These are phyloP conservation scores for Typha latifolia DNA, from an alignment of 176 grass and related monocot species.

Conservation along the genomic window DNA sequence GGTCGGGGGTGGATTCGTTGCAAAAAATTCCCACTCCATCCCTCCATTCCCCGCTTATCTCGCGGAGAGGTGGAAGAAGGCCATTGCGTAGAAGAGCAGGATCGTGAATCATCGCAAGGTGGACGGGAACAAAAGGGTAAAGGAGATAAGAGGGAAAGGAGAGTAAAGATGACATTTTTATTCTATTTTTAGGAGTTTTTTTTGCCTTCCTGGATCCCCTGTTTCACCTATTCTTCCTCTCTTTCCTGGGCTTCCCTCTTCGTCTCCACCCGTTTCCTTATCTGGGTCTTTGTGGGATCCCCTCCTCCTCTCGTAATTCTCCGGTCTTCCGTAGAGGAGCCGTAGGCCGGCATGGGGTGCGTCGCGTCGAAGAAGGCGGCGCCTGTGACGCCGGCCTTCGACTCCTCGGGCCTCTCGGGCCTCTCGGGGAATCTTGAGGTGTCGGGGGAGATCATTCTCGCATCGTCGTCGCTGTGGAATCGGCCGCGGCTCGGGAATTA, in stretches of 20 bases:
- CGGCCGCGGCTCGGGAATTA: conserved; percentile 20
- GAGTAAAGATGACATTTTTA: no score
- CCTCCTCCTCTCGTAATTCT: no score
- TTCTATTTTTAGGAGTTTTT: no score
- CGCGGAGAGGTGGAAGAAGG: no score
- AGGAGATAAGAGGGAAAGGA: no score
- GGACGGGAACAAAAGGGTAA: no score
- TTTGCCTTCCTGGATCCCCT: no score
- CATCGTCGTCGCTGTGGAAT: conserved; percentile 26
- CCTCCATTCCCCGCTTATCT: no score
- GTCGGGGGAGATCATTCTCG: conserved; percentile 26
- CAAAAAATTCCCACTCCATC: no score
- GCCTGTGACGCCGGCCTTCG: conserved; percentile 39
- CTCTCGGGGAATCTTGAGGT: conserved; percentile 11
- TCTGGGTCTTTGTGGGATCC: not conserved
- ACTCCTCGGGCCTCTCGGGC: conserved; percentile 3
- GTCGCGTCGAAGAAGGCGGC: conserved; percentile 43
- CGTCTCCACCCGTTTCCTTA: conserved; percentile 22
- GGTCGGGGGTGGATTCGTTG: no score
- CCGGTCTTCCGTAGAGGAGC: not conserved
- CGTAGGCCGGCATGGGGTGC: conserved; percentile 53
- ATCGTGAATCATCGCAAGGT: no score
- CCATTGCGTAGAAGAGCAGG: no score
- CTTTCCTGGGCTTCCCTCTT: conserved; percentile 22
- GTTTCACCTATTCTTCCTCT: conserved; percentile 27